A percentile compares a stretch with the other conserved stretches of the same genome.
These are phyloP conservation scores for Ramaria sp. DNA, from an alignment of 768 basidiomycete species.

Conservation along the genomic window DNA sequence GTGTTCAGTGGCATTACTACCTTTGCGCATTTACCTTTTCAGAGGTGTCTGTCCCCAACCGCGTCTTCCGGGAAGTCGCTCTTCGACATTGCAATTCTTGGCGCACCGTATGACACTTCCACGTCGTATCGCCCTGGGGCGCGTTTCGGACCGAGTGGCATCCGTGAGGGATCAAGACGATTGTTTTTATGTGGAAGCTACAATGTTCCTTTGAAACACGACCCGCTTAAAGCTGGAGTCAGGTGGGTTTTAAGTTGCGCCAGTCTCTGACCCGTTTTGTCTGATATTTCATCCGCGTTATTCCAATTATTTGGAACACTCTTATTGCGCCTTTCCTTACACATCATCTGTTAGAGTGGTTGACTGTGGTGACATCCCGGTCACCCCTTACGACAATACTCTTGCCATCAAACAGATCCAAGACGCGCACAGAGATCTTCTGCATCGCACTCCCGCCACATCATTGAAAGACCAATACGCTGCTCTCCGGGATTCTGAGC, in stretches of 20 bases:
- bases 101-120: slow-evolving; percentile 67
- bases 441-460: slow-evolving; percentile 53
- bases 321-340: neutral
- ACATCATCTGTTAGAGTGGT: slow-evolving; percentile 29
- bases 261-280: too few species aligned
- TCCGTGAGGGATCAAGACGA: slow-evolving; percentile 68
- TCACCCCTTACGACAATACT: slow-evolving; percentile 70
- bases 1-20: slow-evolving; percentile 76
- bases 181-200: slow-evolving; percentile 72
- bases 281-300: neutral
- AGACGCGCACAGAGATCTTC: slow-evolving; percentile 55
- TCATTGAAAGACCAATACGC: slow-evolving; percentile 24
- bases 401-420: slow-evolving; percentile 68
- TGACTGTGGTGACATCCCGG: slow-evolving; percentile 71
- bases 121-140: slow-evolving; percentile 78
- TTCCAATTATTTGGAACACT: too few species aligned
- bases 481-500: slow-evolving; percentile 1
- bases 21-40: slow-evolving; percentile 82
- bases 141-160: slow-evolving; percentile 77
- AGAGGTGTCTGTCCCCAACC: slow-evolving; percentile 56
- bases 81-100: slow-evolving; percentile 78
- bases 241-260: slow-evolving; percentile 17
- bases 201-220: slow-evolving; percentile 62
- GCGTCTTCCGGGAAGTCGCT: slow-evolving; percentile 32
- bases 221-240: slow-evolving; percentile 60